phyloP scores from a whole-genome alignment of 441 rosid species.

The Capsella rubella region DNA sequence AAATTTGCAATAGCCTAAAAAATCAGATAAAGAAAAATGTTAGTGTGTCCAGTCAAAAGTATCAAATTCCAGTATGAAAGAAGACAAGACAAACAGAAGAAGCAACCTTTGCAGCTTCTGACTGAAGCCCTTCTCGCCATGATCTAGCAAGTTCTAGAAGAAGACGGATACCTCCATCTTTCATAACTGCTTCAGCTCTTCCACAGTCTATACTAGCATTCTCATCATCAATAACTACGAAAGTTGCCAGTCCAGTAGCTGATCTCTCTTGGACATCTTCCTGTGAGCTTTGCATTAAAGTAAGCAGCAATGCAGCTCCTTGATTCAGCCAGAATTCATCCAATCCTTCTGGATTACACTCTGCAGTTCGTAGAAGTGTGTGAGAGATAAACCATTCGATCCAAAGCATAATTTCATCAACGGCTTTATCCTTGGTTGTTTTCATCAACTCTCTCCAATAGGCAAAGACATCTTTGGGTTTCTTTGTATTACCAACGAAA shows the following conservation, averaged over 20 bases:
- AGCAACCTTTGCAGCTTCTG: constrained; percentile 95
- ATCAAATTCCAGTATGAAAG: not conserved
- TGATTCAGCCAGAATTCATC: constrained; percentile 95
- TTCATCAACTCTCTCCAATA: constrained; percentile 64
- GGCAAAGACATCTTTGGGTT: constrained; percentile 58
- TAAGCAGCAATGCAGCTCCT: constrained; percentile 82
- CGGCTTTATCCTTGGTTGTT: constrained; percentile 51
- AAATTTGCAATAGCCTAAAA: constrained; percentile 91
- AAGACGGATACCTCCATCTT: constrained; percentile 85
- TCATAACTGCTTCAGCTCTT: constrained; percentile 96
- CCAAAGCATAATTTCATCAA: constrained; percentile 81
- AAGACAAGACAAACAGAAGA: not conserved
- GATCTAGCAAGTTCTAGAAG: constrained; percentile 91
- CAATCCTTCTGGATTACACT: constrained; percentile 81
- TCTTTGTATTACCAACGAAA: constrained; percentile 66
- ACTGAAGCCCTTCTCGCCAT: constrained; percentile 96
- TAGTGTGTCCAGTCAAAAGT: constrained; percentile 8
- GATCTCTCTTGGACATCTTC: constrained; percentile 98
- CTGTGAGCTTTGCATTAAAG: constrained; percentile 88
- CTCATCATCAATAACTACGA: constrained; percentile 92
- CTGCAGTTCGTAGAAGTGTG: constrained; percentile 81
- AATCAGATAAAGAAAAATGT: constrained; percentile 18
- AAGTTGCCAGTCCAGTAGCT: constrained; percentile 92
- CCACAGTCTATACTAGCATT: constrained; percentile 92
- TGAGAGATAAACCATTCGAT: constrained; percentile 90